Conservation (phyloP, 2,329 filamentous ascomycete genomes). For the Aspergillus pseudotamarii region DNA sequence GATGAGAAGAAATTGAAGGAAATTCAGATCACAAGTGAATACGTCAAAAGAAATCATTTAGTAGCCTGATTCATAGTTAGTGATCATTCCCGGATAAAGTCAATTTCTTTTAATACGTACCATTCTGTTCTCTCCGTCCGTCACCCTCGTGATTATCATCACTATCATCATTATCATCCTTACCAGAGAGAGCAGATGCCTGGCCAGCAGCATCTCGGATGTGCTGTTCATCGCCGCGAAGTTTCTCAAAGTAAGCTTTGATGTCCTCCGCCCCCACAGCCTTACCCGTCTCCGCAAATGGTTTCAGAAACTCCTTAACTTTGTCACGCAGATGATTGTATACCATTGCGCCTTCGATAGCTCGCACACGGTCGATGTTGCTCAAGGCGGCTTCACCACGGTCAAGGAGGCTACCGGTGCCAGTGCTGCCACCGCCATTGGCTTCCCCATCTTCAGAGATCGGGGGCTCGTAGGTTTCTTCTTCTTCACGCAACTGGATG, state of each 20-base stretch:
- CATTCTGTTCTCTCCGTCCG: slow-evolving; percentile 51
- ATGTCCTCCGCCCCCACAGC: slow-evolving; percentile 93
- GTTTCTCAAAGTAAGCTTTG: slow-evolving; percentile 91
- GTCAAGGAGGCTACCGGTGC: slow-evolving; percentile 82
- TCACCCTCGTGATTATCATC: slow-evolving; percentile 33
- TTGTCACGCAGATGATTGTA: slow-evolving; percentile 96
- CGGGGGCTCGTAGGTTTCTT: slow-evolving; percentile 91
- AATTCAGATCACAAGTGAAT: not conserved
- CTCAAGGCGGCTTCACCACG: slow-evolving; percentile 89
- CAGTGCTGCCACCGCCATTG: slow-evolving; percentile 52
- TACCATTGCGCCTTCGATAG: slow-evolving; percentile 96
- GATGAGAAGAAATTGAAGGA: not conserved
- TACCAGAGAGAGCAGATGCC: slow-evolving; percentile 43
- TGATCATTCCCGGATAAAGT: not conserved
- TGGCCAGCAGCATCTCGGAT: slow-evolving; percentile 65
- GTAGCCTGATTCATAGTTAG: slow-evolving; percentile 10
- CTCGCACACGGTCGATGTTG: slow-evolving; percentile 87
- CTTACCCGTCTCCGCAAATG: slow-evolving; percentile 88
- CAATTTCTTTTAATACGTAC: slow-evolving; percentile 32
- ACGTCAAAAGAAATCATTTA: not conserved
- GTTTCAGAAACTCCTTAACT: slow-evolving; percentile 90
- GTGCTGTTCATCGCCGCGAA: slow-evolving; percentile 81
- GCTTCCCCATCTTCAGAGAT: slow-evolving; percentile 68
- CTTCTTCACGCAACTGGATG: slow-evolving; percentile 85
- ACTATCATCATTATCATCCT: slow-evolving; percentile 26